Evolutionary conservation across 345 rosid species (phyloP).

Genomic region (Arabidopsis suecica): DNA sequence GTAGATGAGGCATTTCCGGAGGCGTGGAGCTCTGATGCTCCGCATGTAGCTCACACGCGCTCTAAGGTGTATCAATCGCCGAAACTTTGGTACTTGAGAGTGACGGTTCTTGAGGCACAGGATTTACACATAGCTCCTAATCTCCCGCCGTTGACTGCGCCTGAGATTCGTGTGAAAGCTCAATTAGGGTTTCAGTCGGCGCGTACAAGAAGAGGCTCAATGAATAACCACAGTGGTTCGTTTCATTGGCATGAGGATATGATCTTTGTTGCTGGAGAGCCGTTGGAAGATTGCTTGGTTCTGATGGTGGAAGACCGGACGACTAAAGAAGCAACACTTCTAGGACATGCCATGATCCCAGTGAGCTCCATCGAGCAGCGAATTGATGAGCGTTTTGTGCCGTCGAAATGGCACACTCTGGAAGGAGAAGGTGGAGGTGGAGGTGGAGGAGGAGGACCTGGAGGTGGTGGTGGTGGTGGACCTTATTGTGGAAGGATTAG

Average conservation of each 20-base stretch:
- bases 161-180: constrained; percentile 81
- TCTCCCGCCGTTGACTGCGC: constrained; percentile 84
- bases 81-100: constrained; percentile 90
- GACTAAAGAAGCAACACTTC: constrained; percentile 53
- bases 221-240: constrained; percentile 71
- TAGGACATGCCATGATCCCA: constrained; percentile 70
- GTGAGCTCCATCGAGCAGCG: constrained; percentile 80
- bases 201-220: constrained; percentile 77
- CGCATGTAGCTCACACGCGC: constrained; percentile 82
- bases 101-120: constrained; percentile 86
- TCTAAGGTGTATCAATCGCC: constrained; percentile 97
- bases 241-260: constrained; percentile 94
- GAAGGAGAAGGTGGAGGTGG: constrained; percentile 50
- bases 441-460: constrained; percentile 26
- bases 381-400: constrained; percentile 74
- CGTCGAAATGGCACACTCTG: constrained; percentile 72
- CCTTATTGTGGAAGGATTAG: constrained; percentile 73
- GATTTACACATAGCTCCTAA: constrained; percentile 78
- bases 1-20: constrained; percentile 96
- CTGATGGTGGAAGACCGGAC: constrained; percentile 82
- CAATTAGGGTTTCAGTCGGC: constrained; percentile 83
- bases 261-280: constrained; percentile 90
- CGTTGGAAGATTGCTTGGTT: constrained; percentile 76
- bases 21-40: constrained; percentile 90
- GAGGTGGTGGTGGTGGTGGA: constrained; percentile 28